Base-by-base conservation (phyloP, 2,329 filamentous ascomycete species). In the Bipolaris victoriae region DNA sequence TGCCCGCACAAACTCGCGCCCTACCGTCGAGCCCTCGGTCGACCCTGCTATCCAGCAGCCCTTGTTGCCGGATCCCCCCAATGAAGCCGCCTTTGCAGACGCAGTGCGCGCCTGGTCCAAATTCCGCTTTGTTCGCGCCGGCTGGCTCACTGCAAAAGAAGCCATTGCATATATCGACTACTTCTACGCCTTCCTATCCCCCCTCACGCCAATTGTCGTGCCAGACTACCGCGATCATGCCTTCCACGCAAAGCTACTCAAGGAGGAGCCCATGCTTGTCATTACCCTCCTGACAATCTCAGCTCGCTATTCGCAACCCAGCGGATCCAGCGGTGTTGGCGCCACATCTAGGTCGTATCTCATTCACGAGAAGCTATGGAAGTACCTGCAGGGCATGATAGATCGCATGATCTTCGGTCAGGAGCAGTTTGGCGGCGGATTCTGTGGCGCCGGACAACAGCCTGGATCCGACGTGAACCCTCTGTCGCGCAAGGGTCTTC, bases 311-410 rank as follows among this genome's bases (percentile, higher is more conserved):
- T 89, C 90, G 73, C 86, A 86, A 58, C 87, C 97, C 46, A 84
- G 88, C 18, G 91, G 92, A 1, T 88, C 93, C 0, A 68, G 59
- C 7, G 92, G 92, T 2, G 58, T 67, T 16, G 75, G 74, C n/a
- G 90, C 91, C 0, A 84, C 88, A 60, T 96, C 91, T 46, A 88
- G 95, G 49, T 91, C 92, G 0, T 91, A 95, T 68, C 90, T 92
- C 46, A 96, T 99, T 52, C 95, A 98, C 65, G 92, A 97, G 69
- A 92, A 96, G 75, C 84, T 98, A 5, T 99, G 95, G 95, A 91
- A 88, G 29, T 96, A 97, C 71, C 84, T 98, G 29, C 89, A 93
- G 49, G 90, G 92, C 57, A 97, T 98, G 90, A 95, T 98, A 64
- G 92, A 97, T 76, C 87, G 94, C 33, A 90, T 96, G 64, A 88